A percentile compares a stretch with the other conserved stretches of the same genome.
These are phyloP conservation scores for Fusarium stilboides DNA, from an alignment of 2,329 filamentous ascomycete species.

Conservation along the genomic window DNA sequence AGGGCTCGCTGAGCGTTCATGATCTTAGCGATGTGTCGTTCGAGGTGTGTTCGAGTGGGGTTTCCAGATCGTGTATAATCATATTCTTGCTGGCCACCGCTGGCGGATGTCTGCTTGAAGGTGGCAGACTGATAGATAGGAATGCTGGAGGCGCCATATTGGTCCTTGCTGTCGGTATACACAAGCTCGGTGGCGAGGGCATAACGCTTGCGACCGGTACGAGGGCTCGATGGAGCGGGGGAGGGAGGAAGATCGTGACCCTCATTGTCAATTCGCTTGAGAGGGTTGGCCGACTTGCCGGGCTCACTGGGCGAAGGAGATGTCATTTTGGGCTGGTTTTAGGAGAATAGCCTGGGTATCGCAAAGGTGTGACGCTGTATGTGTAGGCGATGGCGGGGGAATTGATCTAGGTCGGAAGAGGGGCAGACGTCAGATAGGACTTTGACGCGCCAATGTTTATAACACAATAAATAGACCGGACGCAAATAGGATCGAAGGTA, in stretches of 20 bases:
- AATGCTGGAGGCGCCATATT: conserved; percentile 96
- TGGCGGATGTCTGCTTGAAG: conserved; percentile 91
- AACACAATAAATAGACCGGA: conserved; percentile 7
- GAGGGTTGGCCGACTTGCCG: conserved; percentile 57
- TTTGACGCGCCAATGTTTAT: not conserved
- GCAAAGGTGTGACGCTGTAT: conserved; percentile 5
- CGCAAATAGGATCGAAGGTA: conserved; percentile 12
- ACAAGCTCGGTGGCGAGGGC: conserved; percentile 96
- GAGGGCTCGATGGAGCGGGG: conserved; percentile 91
- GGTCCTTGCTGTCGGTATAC: conserved; percentile 95
- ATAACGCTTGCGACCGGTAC: conserved; percentile 85
- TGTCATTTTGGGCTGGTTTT: conserved; percentile 37
- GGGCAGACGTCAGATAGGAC: conserved; percentile 6
- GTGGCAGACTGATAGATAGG: conserved; percentile 99
- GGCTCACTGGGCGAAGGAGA: conserved; percentile 46
- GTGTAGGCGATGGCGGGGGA: conserved; percentile 19
- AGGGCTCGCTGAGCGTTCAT: conserved; percentile 95
- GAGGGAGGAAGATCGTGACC: conserved; percentile 91
- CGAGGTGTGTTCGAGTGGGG: conserved; percentile 94
- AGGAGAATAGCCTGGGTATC: conserved; percentile 1
- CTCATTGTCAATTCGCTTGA: conserved; percentile 80
- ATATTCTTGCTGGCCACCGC: conserved; percentile 87
- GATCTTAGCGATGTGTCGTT: conserved; percentile 97
- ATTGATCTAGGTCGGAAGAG: conserved; percentile 6
- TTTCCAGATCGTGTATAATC: conserved; percentile 99